These are phyloP conservation scores for button mushroom (Agaricus bisporus) DNA, from an alignment of 768 basidiomycete genomes.

Conservation along the genomic window DNA sequence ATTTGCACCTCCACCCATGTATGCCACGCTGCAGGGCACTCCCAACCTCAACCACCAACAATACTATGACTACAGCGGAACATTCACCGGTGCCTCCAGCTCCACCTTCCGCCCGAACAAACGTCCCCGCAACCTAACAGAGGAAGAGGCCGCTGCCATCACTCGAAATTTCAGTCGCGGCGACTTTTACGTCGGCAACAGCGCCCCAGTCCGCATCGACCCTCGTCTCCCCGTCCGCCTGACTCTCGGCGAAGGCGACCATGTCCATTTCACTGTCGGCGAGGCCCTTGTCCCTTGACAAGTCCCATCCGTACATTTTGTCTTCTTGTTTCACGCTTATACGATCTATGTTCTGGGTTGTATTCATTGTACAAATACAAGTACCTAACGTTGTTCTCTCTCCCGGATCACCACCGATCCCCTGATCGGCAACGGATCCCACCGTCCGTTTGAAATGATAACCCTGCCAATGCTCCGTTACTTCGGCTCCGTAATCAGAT, in stretches of 20 bases:
- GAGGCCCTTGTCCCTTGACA: slow-evolving; percentile 31
- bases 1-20: slow-evolving; percentile 45
- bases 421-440: slow-evolving; percentile 5
- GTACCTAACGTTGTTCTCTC: background rate
- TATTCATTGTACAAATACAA: slow-evolving; percentile 2
- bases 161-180: slow-evolving; percentile 77
- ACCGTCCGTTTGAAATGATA: slow-evolving; percentile 2
- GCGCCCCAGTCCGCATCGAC: slow-evolving; percentile 79
- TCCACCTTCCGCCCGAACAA: slow-evolving; percentile 79
- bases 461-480: background rate
- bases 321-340: background rate
- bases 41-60: slow-evolving; percentile 53
- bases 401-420: background rate
- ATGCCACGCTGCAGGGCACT: slow-evolving; percentile 38
- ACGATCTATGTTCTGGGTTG: background rate
- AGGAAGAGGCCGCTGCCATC: slow-evolving; percentile 80
- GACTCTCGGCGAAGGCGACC: slow-evolving; percentile 76
- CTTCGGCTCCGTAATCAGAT: background rate
- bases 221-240: slow-evolving; percentile 74
- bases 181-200: slow-evolving; percentile 77
- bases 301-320: background rate
- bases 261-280: slow-evolving; percentile 60
- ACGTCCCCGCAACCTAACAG: slow-evolving; percentile 72
- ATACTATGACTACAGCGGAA: slow-evolving; percentile 75
- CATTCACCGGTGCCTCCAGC: slow-evolving; percentile 62